Evolutionary conservation across 345 rosid species (phyloP).

Genomic region (Eucalyptus decipiens): DNA sequence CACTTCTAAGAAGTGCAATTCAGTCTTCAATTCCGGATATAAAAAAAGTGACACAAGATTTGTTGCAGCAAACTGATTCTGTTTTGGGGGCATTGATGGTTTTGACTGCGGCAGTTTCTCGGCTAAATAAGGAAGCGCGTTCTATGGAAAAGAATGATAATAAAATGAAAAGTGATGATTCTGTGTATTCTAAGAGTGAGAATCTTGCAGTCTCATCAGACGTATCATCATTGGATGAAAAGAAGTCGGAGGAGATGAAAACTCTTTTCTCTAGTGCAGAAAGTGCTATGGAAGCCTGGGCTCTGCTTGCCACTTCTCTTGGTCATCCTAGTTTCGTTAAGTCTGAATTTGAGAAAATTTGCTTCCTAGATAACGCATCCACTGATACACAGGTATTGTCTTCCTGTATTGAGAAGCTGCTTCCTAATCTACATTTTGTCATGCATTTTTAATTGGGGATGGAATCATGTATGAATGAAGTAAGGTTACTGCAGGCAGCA

Average conservation of each 20-base stretch:
- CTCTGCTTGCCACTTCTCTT: slow-evolving; percentile 89
- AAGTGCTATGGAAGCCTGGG: slow-evolving; percentile 99
- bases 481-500: slow-evolving; percentile 52
- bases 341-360: slow-evolving; percentile 93
- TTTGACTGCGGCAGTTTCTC: slow-evolving; percentile 64
- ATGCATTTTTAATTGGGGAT: background rate
- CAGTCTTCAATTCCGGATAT: slow-evolving; percentile 73
- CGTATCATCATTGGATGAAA: slow-evolving; percentile 32
- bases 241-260: slow-evolving; percentile 84
- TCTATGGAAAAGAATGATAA: slow-evolving; percentile 10
- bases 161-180: background rate
- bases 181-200: slow-evolving; percentile 9
- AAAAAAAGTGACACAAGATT: slow-evolving; percentile 69
- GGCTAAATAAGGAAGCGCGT: slow-evolving; percentile 36
- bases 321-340: slow-evolving; percentile 95
- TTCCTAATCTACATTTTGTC: background rate
- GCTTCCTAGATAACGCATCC: slow-evolving; percentile 70
- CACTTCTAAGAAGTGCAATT: slow-evolving; percentile 5
- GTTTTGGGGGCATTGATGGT: slow-evolving; percentile 88
- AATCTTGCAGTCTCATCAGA: slow-evolving; percentile 24
- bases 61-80: slow-evolving; percentile 77
- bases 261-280: slow-evolving; percentile 76
- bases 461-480: slow-evolving; percentile 5
- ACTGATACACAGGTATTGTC: slow-evolving; percentile 81
- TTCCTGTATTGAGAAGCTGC: background rate